Evolutionary conservation across 2,329 filamentous ascomycete genomes (phyloP).

Genomic region (Xylariaceae sp.): DNA sequence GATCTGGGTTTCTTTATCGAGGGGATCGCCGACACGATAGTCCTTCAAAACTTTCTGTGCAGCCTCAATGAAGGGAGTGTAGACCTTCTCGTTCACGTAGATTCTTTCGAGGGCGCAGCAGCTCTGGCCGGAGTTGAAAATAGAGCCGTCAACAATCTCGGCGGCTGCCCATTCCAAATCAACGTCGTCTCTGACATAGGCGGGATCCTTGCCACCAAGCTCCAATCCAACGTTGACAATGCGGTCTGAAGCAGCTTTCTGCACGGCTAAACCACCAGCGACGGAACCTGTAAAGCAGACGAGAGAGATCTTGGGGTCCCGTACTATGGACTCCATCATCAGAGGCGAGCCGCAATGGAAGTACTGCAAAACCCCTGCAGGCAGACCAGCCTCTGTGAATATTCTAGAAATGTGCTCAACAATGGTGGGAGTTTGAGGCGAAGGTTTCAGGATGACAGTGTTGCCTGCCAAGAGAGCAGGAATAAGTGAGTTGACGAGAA

Average conservation of each 20-base stretch:
- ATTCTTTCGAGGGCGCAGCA: constrained; percentile 91
- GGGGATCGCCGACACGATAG: constrained; percentile 87
- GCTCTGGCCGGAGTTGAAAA: constrained; percentile 98
- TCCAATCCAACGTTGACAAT: constrained; percentile 85
- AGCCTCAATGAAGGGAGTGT: constrained; percentile 77
- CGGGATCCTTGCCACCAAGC: constrained; percentile 91
- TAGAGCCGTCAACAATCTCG: constrained; percentile 90
- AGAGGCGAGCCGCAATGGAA: constrained; percentile 81
- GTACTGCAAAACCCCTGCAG: constrained; percentile 80
- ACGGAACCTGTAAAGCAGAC: constrained; percentile 95
- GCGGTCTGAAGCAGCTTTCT: constrained; percentile 77
- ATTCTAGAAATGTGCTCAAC: constrained; percentile 76
- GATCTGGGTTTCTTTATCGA: constrained; percentile 72
- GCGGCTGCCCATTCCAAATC: constrained; percentile 87
- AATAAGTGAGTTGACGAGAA: constrained; percentile 86
- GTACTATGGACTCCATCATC: constrained; percentile 73
- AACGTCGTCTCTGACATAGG: constrained; percentile 81
- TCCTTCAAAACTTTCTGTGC: constrained; percentile 74
- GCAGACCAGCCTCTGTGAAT: constrained; percentile 77
- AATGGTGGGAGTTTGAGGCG: constrained; percentile 89
- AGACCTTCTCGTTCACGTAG: constrained; percentile 81
- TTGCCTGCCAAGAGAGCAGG: constrained; percentile 90
- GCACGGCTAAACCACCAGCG: constrained; percentile 78
- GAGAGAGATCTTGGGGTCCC: constrained; percentile 70
- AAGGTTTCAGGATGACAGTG: constrained; percentile 89